Percentiles rank a stretch among this genome's conserved stretches.
These are phyloP conservation scores for Thinopyrum obtusiflorum DNA, from an alignment of 202 grass and related monocot genomes.

Conservation along the genomic window DNA sequence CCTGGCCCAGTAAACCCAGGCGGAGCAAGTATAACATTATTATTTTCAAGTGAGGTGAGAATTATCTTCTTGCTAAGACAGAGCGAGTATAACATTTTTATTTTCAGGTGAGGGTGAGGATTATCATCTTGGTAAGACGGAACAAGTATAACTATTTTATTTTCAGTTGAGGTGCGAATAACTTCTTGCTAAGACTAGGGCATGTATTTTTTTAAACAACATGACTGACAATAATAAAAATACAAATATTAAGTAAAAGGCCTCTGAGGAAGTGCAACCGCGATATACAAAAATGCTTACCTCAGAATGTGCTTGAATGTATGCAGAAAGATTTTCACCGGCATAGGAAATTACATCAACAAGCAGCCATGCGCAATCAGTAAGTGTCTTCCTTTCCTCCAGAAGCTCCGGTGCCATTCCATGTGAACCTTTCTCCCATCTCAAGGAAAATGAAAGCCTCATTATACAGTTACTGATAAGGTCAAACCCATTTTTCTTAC, in stretches of 20 bases:
- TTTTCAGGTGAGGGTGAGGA: neutral
- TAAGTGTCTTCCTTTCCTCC: conserved; percentile 5
- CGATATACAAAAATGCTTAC: conserved; percentile 10
- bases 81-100: neutral
- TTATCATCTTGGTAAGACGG: no score
- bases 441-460: neutral
- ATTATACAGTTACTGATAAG: conserved; percentile 7
- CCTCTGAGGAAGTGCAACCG: neutral
- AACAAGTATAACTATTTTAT: neutral
- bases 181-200: neutral
- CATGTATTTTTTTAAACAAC: neutral
- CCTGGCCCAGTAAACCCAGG: neutral
- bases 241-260: neutral
- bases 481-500: conserved; percentile 14
- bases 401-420: neutral
- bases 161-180: neutral
- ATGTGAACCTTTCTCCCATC: conserved; percentile 11
- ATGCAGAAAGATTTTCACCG: neutral
- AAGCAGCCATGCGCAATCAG: conserved; percentile 10
- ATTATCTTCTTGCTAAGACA: neutral
- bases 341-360: conserved; percentile 22
- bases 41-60: neutral
- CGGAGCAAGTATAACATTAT: neutral
- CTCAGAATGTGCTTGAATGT: conserved; percentile 31
- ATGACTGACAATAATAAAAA: neutral